Percentiles rank a stretch among this genome's conserved stretches.
Evolutionary conservation across 768 basidiomycete genomes (phyloP).

Genomic region (Amanita exitialis): DNA sequence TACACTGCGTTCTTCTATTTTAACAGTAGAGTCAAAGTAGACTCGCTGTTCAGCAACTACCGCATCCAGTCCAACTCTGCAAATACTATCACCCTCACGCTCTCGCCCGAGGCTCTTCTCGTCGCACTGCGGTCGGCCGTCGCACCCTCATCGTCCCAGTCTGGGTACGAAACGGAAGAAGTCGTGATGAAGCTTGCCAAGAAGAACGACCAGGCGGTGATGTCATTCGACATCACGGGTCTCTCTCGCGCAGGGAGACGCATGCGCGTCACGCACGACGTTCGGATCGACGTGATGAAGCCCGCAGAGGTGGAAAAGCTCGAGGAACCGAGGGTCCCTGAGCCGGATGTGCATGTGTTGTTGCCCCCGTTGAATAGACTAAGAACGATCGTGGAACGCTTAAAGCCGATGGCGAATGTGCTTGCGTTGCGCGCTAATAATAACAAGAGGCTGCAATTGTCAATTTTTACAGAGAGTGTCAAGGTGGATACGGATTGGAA

Average conservation of each 20-base stretch:
- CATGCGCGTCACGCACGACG: conserved; percentile 68
- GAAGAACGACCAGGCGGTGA: conserved; percentile 69
- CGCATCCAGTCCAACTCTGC: conserved; percentile 81
- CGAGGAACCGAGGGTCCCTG: conserved; percentile 76
- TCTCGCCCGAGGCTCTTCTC: conserved; percentile 67
- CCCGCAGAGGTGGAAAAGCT: conserved; percentile 64
- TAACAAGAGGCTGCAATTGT: conserved; percentile 39
- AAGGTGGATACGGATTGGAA: conserved; percentile 75
- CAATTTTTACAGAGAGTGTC: conserved; percentile 63
- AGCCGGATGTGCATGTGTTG: conserved; percentile 78
- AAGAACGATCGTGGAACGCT: conserved; percentile 69
- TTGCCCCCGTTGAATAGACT: conserved; percentile 67
- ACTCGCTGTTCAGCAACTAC: conserved; percentile 63
- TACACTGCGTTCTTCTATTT: too few relatives aligned
- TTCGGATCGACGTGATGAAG: conserved; percentile 72
- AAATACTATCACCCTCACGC: conserved; percentile 71
- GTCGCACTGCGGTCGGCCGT: conserved; percentile 62
- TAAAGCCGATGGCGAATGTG: conserved; percentile 60
- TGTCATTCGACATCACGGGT: conserved; percentile 68
- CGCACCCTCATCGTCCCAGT: conserved; percentile 28
- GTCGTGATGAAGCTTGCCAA: conserved; percentile 81
- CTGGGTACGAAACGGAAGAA: conserved; percentile 47
- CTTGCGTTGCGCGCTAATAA: conserved; percentile 63
- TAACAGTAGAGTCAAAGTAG: conserved; percentile 50
- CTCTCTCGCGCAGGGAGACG: conserved; percentile 52